A percentile compares a stretch with the other conserved stretches of the same genome.
These are phyloP conservation scores for Hemisphaericaspora lyxosophila DNA, from an alignment of 1,139 yeast species.

Conservation along the genomic window DNA sequence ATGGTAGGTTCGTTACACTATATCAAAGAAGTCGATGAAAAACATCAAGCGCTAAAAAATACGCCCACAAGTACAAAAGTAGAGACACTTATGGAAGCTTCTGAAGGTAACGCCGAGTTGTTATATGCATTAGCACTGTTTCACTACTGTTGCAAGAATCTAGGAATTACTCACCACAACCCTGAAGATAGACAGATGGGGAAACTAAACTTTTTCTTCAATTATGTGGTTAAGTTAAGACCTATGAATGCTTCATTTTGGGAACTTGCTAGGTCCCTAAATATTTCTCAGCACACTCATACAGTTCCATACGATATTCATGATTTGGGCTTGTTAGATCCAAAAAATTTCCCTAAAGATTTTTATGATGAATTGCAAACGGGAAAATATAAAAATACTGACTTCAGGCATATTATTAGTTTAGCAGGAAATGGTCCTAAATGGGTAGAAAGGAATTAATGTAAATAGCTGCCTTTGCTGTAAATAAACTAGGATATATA, in stretches of 20 bases:
- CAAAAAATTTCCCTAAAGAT: slow-evolving; percentile 30
- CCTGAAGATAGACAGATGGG: slow-evolving; percentile 4
- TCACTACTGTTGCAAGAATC: slow-evolving; percentile 30
- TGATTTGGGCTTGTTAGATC: slow-evolving; percentile 43
- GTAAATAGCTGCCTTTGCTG: too few relatives aligned
- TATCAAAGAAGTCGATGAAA: slow-evolving; percentile 4
- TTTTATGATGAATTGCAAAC: slow-evolving; percentile 26
- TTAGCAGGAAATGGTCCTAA: slow-evolving; percentile 19
- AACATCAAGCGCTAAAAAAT: slow-evolving; percentile 7
- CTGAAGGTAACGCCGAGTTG: slow-evolving; percentile 32
- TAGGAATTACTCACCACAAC: slow-evolving; percentile 28
- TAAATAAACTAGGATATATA: too few relatives aligned
- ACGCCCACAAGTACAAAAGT: neutral
- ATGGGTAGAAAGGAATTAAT: slow-evolving; percentile 14
- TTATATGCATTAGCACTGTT: slow-evolving; percentile 31
- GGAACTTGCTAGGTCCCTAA: slow-evolving; percentile 34
- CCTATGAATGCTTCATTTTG: slow-evolving; percentile 42
- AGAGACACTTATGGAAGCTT: slow-evolving; percentile 23
- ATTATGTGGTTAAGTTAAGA: slow-evolving; percentile 22
- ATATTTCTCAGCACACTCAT: slow-evolving; percentile 36
- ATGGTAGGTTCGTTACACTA: neutral
- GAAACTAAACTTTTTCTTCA: slow-evolving; percentile 11
- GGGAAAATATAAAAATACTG: slow-evolving; percentile 26
- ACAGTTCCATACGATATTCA: slow-evolving; percentile 23
- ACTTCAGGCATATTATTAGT: slow-evolving; percentile 24